Percentiles rank a stretch among this genome's conserved stretches.
Conservation (phyloP, 148 eudicot genomes). For the Beta vulgaris region DNA sequence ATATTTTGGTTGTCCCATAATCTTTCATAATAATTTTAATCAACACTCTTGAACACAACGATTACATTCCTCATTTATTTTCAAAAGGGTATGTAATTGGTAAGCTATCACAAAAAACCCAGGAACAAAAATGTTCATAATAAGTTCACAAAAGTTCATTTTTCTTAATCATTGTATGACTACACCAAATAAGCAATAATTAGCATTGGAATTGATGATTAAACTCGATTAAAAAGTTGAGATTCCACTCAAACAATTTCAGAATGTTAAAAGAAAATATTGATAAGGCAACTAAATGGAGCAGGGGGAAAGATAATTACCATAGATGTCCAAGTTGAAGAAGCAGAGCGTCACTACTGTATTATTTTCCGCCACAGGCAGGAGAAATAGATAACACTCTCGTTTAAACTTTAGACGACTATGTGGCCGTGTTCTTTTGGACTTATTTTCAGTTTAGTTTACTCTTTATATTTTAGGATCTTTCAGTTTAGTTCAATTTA, state of each 20-base stretch:
- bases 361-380: conserved; percentile 4
- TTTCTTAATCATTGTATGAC: background rate
- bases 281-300: background rate
- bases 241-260: background rate
- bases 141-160: background rate
- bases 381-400: background rate
- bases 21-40: background rate
- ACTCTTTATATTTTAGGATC: no score
- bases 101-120: background rate
- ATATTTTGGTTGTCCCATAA: no score
- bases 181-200: background rate
- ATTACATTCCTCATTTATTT: background rate
- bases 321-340: conserved; percentile 13
- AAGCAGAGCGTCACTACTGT: background rate
- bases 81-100: background rate
- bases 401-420: no score
- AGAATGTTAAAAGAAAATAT: background rate
- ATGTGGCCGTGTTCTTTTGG: no score
- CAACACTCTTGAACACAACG: background rate
- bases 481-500: no score
- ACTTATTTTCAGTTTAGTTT: no score
- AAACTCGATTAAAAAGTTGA: background rate
- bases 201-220: background rate
- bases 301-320: conserved; percentile 11
- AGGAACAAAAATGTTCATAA: background rate